These are phyloP conservation scores for Aspergillus awamori DNA, from an alignment of 2,329 filamentous ascomycete species.

Conservation along the genomic window DNA sequence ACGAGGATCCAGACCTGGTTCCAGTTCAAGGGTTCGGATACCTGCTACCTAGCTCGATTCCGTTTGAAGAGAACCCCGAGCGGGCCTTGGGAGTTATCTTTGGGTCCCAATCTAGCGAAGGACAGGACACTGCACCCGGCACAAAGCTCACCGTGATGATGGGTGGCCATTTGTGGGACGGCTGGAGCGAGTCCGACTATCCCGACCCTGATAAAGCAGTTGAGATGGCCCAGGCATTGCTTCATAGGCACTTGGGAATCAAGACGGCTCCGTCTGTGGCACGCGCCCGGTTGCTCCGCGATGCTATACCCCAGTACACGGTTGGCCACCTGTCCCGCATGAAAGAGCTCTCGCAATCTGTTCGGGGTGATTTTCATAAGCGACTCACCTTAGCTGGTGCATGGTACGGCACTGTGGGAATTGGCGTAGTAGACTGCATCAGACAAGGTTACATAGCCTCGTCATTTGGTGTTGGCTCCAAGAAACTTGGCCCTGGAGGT, in stretches of 20 bases:
- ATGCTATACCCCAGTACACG: conserved; percentile 89
- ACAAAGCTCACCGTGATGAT: conserved; percentile 94
- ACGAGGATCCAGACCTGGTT: conserved; percentile 64
- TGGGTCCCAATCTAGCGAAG: conserved; percentile 69
- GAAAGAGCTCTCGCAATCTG: conserved; percentile 57
- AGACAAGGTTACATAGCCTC: conserved; percentile 60
- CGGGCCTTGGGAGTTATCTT: conserved; percentile 89
- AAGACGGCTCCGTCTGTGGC: conserved; percentile 63
- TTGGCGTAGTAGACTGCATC: conserved; percentile 59
- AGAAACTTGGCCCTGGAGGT: conserved; percentile 25
- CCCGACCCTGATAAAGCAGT: conserved; percentile 69
- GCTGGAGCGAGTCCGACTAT: conserved; percentile 54
- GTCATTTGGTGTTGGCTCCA: conserved; percentile 41
- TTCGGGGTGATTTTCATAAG: conserved; percentile 61
- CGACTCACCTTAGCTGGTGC: conserved; percentile 65
- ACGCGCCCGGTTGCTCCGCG: conserved; percentile 61
- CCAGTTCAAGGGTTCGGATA: conserved; percentile 81
- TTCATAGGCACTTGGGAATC: conserved; percentile 76
- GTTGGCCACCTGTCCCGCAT: conserved; percentile 74
- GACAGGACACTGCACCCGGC: conserved; percentile 61
- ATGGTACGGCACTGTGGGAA: conserved; percentile 49
- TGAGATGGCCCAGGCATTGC: conserved; percentile 68
- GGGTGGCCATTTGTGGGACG: conserved; percentile 89
- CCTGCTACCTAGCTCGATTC: conserved; percentile 76
- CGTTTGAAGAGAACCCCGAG: conserved; percentile 75